phyloP scores from a whole-genome alignment of 768 basidiomycete species.

The Suillus americanus region DNA sequence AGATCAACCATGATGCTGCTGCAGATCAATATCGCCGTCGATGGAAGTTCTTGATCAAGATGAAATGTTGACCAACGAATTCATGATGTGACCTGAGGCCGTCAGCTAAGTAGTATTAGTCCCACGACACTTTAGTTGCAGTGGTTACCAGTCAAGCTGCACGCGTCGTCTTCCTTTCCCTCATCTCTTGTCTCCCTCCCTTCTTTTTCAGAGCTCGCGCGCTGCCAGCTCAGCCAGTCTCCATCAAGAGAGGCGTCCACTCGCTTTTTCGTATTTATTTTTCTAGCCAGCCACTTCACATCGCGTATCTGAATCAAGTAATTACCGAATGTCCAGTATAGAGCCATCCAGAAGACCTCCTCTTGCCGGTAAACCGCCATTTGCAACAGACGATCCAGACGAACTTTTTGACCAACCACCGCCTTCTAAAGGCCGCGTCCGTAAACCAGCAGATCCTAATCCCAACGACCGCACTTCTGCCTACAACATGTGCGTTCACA shows the following conservation, averaged over 20 bases:
- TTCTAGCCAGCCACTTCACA: background rate
- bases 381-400: slow-evolving; percentile 68
- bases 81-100: background rate
- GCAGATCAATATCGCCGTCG: background rate
- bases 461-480: slow-evolving; percentile 60
- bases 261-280: slow-evolving; percentile 6
- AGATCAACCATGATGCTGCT: background rate
- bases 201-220: background rate
- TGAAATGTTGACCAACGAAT: background rate
- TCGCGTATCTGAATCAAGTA: slow-evolving; percentile 1
- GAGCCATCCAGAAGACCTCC: slow-evolving; percentile 1
- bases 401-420: slow-evolving; percentile 51
- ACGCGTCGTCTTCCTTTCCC: background rate
- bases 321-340: background rate
- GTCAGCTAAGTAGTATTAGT: background rate
- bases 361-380: slow-evolving; percentile 22
- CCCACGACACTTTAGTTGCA: slow-evolving; percentile 2
- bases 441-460: slow-evolving; percentile 46
- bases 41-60: background rate
- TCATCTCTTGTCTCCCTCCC: background rate
- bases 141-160: background rate
- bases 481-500: slow-evolving; percentile 61
- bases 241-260: slow-evolving; percentile 6
- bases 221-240: slow-evolving; percentile 4
- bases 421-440: slow-evolving; percentile 36